Base-by-base conservation (phyloP, 2,329 filamentous ascomycete genomes). In the Alternaria sp. region DNA sequence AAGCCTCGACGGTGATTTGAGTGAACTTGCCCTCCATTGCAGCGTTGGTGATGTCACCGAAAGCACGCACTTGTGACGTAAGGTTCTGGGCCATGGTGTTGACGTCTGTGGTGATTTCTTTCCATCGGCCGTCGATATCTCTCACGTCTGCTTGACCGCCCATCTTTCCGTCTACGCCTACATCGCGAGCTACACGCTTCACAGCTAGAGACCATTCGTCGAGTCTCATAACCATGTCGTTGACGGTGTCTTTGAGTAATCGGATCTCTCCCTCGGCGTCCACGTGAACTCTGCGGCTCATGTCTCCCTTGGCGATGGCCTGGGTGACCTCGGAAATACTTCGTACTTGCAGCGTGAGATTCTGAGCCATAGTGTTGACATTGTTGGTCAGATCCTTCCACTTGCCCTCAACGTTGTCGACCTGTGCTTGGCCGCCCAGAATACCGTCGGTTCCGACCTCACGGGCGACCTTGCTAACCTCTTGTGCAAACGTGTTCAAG, bases 101-200 rank as follows among this genome's bases (percentile, higher is more conserved):
- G 78, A 97, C 93, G 75, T 97, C 93, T 54, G 93, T 94, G 0
- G 95, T 98, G 72, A 99, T 98, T 78, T 99, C 94, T 77, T 97
- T 97, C 95, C 94, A 99, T 55, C 94, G 89, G 64, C 94, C 94
- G 70, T 94, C 93, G 60, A 98, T 89, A 59, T 94, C 94, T 66
- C 93, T 92, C 51, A 97, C 92, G 76, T 97, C 94, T 62, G 94
- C 95, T 78, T 99, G 95, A 18, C 94, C 94, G 72, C 94, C 94
- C 92, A 99, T 97, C 83, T 97, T 98, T 64, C 94, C 94, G 73
- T 98, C 95, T 53, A 98, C 94, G 67, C 94, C 94, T 68, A 98
- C 95, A 78, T 98, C 95, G 73, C 95, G 94, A 59, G 94, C 94
- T 30, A 99, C 94, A 70, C 94, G 88, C 81, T 98, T 95, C 65